Percentiles rank a stretch among this genome's conserved stretches.
Conservation (phyloP, 2,329 filamentous ascomycete genomes). For the Nigrospora osmanthi region DNA sequence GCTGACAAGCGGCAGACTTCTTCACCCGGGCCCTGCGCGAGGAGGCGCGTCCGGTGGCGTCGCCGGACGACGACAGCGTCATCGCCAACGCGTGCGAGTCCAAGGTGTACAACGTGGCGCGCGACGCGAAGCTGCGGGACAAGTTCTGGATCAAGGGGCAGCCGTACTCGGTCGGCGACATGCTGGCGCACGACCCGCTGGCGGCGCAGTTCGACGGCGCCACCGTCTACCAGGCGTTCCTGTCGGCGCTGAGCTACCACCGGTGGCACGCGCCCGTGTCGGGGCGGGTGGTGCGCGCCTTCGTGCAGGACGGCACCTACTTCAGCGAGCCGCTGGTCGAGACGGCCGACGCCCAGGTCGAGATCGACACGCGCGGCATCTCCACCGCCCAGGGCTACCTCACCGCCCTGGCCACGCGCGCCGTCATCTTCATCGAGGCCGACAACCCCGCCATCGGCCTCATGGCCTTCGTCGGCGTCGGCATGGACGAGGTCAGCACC, state of each 20-base stretch:
- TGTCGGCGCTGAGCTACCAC: slow-evolving; percentile 52
- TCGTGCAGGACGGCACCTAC: slow-evolving; percentile 47
- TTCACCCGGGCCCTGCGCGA: slow-evolving; percentile 45
- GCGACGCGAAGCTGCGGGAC: slow-evolving; percentile 36
- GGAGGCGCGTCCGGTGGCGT: slow-evolving; percentile 38
- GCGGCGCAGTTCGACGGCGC: slow-evolving; percentile 42
- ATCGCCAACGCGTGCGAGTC: slow-evolving; percentile 52
- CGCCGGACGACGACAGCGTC: slow-evolving; percentile 36
- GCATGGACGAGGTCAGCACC: slow-evolving; percentile 70
- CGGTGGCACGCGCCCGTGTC: slow-evolving; percentile 52
- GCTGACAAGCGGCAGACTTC: slow-evolving; percentile 29
- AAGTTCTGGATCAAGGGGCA: slow-evolving; percentile 54
- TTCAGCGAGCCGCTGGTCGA: slow-evolving; percentile 49
- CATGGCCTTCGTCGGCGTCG: slow-evolving; percentile 62
- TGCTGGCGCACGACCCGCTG: slow-evolving; percentile 38
- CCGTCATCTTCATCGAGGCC: slow-evolving; percentile 62
- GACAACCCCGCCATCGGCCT: slow-evolving; percentile 59
- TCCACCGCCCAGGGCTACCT: slow-evolving; percentile 57
- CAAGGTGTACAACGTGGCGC: slow-evolving; percentile 31
- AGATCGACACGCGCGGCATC: slow-evolving; percentile 19
- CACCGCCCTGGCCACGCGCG: slow-evolving; percentile 59
- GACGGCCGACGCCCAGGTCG: slow-evolving; percentile 9
- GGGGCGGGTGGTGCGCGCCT: slow-evolving; percentile 44
- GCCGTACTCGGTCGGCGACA: slow-evolving; percentile 46
- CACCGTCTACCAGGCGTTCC: slow-evolving; percentile 54